A percentile compares a stretch with the other conserved stretches of the same genome.
These are phyloP conservation scores for Moniliophthora roreri DNA, from an alignment of 1,284 basidiomycete species.

Conservation along the genomic window DNA sequence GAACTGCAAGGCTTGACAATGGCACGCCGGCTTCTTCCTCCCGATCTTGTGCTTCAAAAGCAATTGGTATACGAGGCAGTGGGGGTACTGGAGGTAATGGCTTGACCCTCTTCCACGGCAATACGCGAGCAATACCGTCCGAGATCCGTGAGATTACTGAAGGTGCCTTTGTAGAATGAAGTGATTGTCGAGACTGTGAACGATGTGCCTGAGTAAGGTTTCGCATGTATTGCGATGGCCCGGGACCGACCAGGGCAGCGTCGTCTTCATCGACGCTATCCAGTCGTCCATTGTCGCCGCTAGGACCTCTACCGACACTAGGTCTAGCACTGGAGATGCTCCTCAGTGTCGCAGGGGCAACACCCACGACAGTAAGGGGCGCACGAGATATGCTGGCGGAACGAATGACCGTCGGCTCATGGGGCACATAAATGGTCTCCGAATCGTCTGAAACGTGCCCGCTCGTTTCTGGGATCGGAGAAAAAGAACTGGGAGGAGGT, in stretches of 20 bases:
- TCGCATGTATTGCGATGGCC: slow-evolving; percentile 12
- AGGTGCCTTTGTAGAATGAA: slow-evolving; percentile 45
- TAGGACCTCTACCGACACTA: neutral
- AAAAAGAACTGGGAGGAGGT: slow-evolving; percentile 35
- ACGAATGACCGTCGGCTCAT: slow-evolving; percentile 24
- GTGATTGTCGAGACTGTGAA: slow-evolving; percentile 32
- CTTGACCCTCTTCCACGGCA: slow-evolving; percentile 46
- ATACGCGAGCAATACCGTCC: slow-evolving; percentile 33
- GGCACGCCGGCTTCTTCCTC: slow-evolving; percentile 45
- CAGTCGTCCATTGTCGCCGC: neutral
- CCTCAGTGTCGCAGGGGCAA: slow-evolving; percentile 29
- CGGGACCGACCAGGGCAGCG: neutral
- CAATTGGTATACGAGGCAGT: slow-evolving; percentile 42
- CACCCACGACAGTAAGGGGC: slow-evolving; percentile 28
- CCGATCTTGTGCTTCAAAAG: slow-evolving; percentile 38
- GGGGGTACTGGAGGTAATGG: slow-evolving; percentile 57
- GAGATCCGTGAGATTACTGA: slow-evolving; percentile 52
- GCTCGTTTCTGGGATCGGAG: slow-evolving; percentile 24
- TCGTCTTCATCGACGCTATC: slow-evolving; percentile 3
- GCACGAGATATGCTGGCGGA: slow-evolving; percentile 24
- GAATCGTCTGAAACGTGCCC: slow-evolving; percentile 28
- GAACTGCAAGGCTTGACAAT: slow-evolving; percentile 49
- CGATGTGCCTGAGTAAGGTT: neutral
- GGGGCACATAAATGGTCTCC: slow-evolving; percentile 27
- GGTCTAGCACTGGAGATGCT: slow-evolving; percentile 15